A percentile compares a stretch with the other conserved stretches of the same genome.
Conservation (phyloP, 257 asterid genomes). For the Hygrophila difformis region DNA sequence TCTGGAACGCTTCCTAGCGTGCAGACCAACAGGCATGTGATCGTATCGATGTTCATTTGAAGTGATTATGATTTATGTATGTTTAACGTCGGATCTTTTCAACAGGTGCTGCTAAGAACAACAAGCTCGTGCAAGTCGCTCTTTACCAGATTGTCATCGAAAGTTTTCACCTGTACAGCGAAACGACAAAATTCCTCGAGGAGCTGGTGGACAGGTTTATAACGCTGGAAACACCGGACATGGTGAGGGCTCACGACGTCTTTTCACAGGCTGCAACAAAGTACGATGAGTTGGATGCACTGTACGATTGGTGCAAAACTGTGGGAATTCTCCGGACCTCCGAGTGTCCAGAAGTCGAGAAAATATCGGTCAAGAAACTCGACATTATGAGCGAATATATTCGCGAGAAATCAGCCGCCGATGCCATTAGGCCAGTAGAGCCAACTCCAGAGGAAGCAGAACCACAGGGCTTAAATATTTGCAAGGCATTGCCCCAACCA, state of each 20-base stretch:
- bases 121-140: conserved; percentile 62
- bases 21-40: conserved; percentile 70
- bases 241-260: conserved; percentile 53
- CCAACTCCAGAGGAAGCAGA: conserved; percentile 16
- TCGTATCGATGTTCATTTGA: background rate
- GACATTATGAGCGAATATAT: conserved; percentile 82
- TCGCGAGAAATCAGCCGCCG: conserved; percentile 36
- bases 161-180: conserved; percentile 63
- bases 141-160: conserved; percentile 66
- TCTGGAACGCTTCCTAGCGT: conserved; percentile 69
- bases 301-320: conserved; percentile 64
- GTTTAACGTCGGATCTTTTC: too few relatives aligned
- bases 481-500: conserved; percentile 73
- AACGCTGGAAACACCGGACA: conserved; percentile 63
- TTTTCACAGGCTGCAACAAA: conserved; percentile 71
- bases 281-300: conserved; percentile 67
- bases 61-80: background rate
- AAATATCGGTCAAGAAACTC: conserved; percentile 57
- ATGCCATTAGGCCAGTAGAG: conserved; percentile 20
- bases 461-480: conserved; percentile 34
- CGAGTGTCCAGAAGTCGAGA: conserved; percentile 80
- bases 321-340: conserved; percentile 61
- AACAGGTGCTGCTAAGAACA: conserved; percentile 62
- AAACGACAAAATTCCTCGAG: conserved; percentile 59
- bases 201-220: conserved; percentile 67